Base-by-base conservation (phyloP, 495 filamentous ascomycete species). In the Penicillium alfredii region DNA sequence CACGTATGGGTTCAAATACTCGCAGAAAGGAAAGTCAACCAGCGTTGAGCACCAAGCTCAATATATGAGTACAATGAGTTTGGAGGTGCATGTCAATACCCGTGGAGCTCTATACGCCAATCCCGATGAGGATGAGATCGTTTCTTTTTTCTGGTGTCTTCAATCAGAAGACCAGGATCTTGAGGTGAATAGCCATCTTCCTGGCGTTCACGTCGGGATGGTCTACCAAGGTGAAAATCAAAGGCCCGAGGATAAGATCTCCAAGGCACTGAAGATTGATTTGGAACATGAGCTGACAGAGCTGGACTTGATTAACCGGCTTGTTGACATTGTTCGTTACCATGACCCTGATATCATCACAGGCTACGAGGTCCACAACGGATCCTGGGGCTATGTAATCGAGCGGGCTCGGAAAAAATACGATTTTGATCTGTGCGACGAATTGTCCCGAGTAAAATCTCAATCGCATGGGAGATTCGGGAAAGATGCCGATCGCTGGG, bases 71-170 rank as follows among this genome's bases (percentile, higher is more conserved):
- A 86, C 78, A 21, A 89, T 98, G 88, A 89, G 89, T 47, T 57
- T 98, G 4, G 92, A 98, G 53, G 56, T 97, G n/a, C 92, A 98
- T 56, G 83, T 93, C 38, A 96, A 94, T 55, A 94, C 84, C 4
- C 73, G 88, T 27, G 87, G 78, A 10, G 74, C 73, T 33, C 67
- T 96, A 17, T 72, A 84, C 15, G 87, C 93, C 6, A 83, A 97
- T 53, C 92, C 92, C 2, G 84, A 86, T 36, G 71, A 90, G 41
- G 92, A 98, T 55, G 87, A 90, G 47, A 80, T 98, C n/a, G 69
- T 76, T 33, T 86, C 82, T 52, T 70, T 97, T 17, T 95, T 96
- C 49, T 98, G 90, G 90, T 85, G 83, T 57, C 56, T 94, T 6
- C 78, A 88, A 46, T 81, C 82, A 1, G 82, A 92, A 42, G 81